phyloP scores from a whole-genome alignment of 2,329 filamentous ascomycete species.

The Rugonectria rugulosa region DNA sequence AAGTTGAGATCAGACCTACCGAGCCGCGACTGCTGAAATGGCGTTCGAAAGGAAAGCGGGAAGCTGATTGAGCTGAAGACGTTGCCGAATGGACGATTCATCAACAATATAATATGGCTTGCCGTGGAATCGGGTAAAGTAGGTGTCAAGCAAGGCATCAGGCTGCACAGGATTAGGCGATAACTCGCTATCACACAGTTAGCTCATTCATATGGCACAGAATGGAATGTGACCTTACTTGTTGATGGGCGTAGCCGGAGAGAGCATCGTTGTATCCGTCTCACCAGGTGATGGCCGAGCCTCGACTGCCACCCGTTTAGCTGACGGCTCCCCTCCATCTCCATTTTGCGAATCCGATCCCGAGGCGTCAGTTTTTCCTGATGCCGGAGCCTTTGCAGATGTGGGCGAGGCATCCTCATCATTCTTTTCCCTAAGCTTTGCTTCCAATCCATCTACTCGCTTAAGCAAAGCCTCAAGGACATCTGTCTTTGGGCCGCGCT shows the following conservation, averaged over 20 bases:
- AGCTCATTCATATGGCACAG: constrained; percentile 4
- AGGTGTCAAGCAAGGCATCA: constrained; percentile 76
- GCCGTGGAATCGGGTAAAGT: constrained; percentile 80
- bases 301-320: constrained; percentile 52
- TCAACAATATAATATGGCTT: constrained; percentile 86
- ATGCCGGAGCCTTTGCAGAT: constrained; percentile 24
- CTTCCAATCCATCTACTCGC: constrained; percentile 84
- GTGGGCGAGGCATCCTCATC: constrained; percentile 41
- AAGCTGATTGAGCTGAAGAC: constrained; percentile 73
- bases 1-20: constrained; percentile 50
- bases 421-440: constrained; percentile 76
- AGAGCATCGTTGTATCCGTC: constrained; percentile 32
- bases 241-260: constrained; percentile 37
- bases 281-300: constrained; percentile 40
- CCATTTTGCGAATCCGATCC: constrained; percentile 32
- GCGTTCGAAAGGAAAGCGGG: constrained; percentile 61
- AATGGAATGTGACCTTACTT: constrained; percentile 25
- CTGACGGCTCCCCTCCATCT: constrained; percentile 45
- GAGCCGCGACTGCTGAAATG: constrained; percentile 68
- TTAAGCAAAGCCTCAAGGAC: constrained; percentile 85
- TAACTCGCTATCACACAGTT: constrained; percentile 49
- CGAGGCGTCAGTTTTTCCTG: constrained; percentile 33
- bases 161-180: constrained; percentile 58
- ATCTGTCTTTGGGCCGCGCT: constrained; percentile 88
- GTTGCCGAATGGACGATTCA: constrained; percentile 76